Base-by-base conservation (phyloP, 306 rosid genomes). In the Cicer chorassanicum region DNA sequence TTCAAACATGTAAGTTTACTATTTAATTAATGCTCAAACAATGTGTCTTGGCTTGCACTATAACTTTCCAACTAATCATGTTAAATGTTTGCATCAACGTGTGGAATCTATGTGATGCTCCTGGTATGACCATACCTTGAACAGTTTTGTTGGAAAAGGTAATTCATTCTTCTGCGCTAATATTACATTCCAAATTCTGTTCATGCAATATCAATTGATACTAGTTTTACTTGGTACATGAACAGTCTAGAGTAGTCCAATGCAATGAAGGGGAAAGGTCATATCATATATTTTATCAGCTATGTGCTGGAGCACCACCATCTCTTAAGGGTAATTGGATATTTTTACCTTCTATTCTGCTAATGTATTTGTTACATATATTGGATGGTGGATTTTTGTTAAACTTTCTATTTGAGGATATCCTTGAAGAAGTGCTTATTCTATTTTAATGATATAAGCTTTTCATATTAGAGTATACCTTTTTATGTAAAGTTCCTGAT, bases 141-240 rank as follows among this genome's bases (percentile, higher is more conserved):
- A 78, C 87, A 94, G 99, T 94, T 89, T 90, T 94, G 87, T 90
- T 94, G 67, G 99, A 94, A 87, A 94, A 94, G 99, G 99, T 94
- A 90, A 82, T 80, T 82, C 53, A 14, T 49, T 76, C 65, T 82
- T 75, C 63, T 69, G 41, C 15, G 55, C 62, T 46, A 77, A 73
- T 44, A 67, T 73, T 61, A 24, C 54, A 48, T 68, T 67, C 51
- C 78, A 40, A 49, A 70, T 73, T 70, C 9, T 62, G 50, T 65
- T 74, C 67, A 56, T 72, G 40, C 68, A 70, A 65, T 34, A 45
- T 81, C 29, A 70, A 68, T 45, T 48, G 78, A 74, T 50, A 40
- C 62, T 73, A 51, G 53, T 67, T 78, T 60, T 80, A 54, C 76
- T 62, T 68, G 41, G 53, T 43, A 40, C 68, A 38, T 83, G 36